Base-by-base conservation (phyloP, 208 protist genomes). In the Leishmania tarentolae region DNA sequence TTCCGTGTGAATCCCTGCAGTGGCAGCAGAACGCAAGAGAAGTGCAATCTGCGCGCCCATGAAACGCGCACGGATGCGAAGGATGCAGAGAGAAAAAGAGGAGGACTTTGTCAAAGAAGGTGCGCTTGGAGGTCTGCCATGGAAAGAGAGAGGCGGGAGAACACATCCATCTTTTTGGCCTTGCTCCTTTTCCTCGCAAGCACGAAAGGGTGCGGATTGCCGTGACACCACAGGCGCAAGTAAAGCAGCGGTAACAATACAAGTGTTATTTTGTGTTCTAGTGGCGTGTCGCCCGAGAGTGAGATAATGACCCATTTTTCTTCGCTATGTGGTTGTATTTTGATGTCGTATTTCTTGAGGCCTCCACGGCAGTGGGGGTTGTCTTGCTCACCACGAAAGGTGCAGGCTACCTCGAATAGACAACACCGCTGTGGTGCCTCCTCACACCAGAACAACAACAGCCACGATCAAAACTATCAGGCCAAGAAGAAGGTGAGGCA, bases 401-500 rank as follows among this genome's bases (percentile, higher is more conserved):
- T 73, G 13, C 42, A n/a, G n/a, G 15, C 21, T 47, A 31, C 44
- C 44, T 53, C 44, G 28, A 73, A 71, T 44, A 47, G 6, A 53
- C n/a, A 9, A 24, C 24, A 21, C 44, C 24, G 40, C 44, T 73
- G 69, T 37, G 44, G 59, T 56, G 42, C 75, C 47, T 82, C 70
- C 76, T n/a, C 75, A 70, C 53, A 71, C 28, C 6, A 69, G 21
- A 17, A 76, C 70, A 59, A 50, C 40, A 31, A 59, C 70, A 50
- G 69, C 69, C 28, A 69, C 31, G 28, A 47, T 9, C 44, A 73
- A 21, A 47, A 47, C 69, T 8, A 73, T 8, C 42, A 76, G 7
- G 13, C 71, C 21, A 15, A 61, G 46, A 1, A 76, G 35, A 61
- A 42, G 61, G 3, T 46, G 50, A 76, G 68, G 68, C 8, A 61